Conservation (phyloP, 768 basidiomycete species). For the Suillus tomentosus region DNA sequence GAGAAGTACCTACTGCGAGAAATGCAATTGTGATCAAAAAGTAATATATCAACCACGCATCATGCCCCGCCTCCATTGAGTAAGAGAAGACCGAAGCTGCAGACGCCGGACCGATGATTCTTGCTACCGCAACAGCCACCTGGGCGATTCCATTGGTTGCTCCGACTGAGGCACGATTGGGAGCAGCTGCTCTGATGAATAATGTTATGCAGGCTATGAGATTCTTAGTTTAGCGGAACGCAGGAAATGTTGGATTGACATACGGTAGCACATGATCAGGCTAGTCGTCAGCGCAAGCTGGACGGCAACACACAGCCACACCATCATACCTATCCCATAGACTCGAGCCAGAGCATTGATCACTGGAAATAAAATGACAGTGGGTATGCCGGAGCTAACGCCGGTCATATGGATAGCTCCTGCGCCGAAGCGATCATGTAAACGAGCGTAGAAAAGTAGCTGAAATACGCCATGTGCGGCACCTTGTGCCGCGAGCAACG, state of each 20-base stretch:
- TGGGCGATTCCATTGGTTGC: not conserved
- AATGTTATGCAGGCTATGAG: not conserved
- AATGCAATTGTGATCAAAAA: constrained; percentile 1
- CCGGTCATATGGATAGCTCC: constrained; percentile 32
- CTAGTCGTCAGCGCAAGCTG: constrained; percentile 26
- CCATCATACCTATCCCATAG: constrained; percentile 20
- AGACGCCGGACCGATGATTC: not conserved
- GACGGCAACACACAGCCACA: constrained; percentile 31
- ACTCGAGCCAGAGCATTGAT: constrained; percentile 29
- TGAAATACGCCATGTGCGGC: constrained; percentile 48
- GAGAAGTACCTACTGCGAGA: not conserved
- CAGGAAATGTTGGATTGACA: constrained; percentile 11
- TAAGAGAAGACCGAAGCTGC: not conserved
- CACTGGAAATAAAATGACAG: constrained; percentile 35
- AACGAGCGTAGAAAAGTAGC: constrained; percentile 58
- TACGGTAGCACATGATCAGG: constrained; percentile 36
- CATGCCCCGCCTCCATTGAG: not conserved
- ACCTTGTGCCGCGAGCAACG: constrained; percentile 28
- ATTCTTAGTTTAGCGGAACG: not conserved
- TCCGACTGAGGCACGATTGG: not conserved
- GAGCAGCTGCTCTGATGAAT: constrained; percentile 10
- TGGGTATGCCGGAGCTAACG: constrained; percentile 30
- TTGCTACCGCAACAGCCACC: not conserved
- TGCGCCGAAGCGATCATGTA: constrained; percentile 59
- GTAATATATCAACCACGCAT: constrained; percentile 1